Percentiles rank a stretch among this genome's conserved stretches.
phyloP scores from a whole-genome alignment of 2,329 filamentous ascomycete genomes.

The Emmonsiellopsis sp. region DNA sequence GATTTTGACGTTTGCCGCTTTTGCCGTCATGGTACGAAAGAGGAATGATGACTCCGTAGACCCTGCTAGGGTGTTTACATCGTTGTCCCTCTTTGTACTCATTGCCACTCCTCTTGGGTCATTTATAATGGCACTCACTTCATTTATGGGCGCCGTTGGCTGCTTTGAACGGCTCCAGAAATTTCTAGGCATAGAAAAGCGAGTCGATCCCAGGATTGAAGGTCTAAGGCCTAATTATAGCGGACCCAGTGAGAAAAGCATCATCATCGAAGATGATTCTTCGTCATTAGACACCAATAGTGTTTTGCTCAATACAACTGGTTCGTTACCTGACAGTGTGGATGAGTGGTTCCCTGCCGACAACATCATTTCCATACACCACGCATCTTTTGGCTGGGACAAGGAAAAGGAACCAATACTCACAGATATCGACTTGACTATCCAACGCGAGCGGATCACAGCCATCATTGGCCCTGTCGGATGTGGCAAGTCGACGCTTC shows the following conservation, averaged over 20 bases:
- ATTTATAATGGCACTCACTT: neutral
- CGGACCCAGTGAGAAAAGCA: neutral
- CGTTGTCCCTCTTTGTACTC: neutral
- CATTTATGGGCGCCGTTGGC: neutral
- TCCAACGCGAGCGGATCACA: conserved; percentile 36
- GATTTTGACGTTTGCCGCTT: conserved; percentile 38
- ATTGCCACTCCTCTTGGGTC: neutral
- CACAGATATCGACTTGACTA: conserved; percentile 30
- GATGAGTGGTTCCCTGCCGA: conserved; percentile 7
- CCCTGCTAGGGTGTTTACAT: neutral
- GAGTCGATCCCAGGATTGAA: neutral
- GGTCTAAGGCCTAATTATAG: neutral
- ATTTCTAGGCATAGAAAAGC: conserved; percentile 14
- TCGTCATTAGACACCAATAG: neutral
- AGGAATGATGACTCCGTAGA: neutral
- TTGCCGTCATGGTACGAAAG: conserved; percentile 28
- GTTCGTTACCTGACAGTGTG: neutral
- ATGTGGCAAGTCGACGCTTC: conserved; percentile 44
- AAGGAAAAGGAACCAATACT: conserved; percentile 31
- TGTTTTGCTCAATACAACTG: neutral
- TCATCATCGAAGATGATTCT: neutral
- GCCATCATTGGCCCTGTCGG: conserved; percentile 44
- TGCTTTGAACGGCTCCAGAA: conserved; percentile 14
- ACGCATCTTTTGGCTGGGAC: conserved; percentile 41
- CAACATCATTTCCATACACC: conserved; percentile 32